Evolutionary conservation across 169 alveolate genomes (phyloP), one percentile per base, ranked within the genome.

Genomic region (Plasmodium fragile): DNA sequence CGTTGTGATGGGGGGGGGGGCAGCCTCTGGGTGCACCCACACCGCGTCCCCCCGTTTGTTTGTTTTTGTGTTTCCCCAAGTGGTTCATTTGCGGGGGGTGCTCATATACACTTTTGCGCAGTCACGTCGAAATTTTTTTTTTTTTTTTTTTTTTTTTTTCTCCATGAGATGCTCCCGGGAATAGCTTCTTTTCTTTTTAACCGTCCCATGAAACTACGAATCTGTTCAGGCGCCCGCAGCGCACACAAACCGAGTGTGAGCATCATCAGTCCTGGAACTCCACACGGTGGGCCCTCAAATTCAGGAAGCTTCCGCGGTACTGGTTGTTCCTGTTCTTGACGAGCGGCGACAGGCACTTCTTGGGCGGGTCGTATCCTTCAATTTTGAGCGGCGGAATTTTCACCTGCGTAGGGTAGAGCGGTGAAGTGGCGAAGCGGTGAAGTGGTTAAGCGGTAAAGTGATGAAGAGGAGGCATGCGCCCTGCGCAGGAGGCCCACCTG

Each of bases 341-440:
- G 36, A 85, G 43, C 16, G 97, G 97, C 28, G 95, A 81, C 11
- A 94, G 92, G 75, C 97, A 96, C 81, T 96, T 92, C 49, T 80
- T 82, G 6, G 97, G 97, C 28, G 97, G 97, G 55, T 96, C 97
- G 82, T 96, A 96, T 18, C 97, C 97, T 81, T 96, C 97, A 18
- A 92, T 92, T 71, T 70, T 89, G 69, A 96, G 71, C 34, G 97
- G 97, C 36, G 97, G 97, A 11, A 96, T 96, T 65, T 93, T 94
- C 10, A 96, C 97, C 97, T 96, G 92, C 22, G 43, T 0, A 2
- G 0, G 73, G 30, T 65, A 7, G 25, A 4, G n/a, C 30, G 13
- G 75, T 18, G 25, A 0, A 7, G 72, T 3, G 18, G 8, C 6
- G 1, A 0, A 13, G 30, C 13, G 73, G 73, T 43, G 2, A 8